Percentiles rank a stretch among this genome's conserved stretches.
These are phyloP conservation scores for Ophiostoma sp. DNA, from an alignment of 2,329 filamentous ascomycete genomes.

Conservation along the genomic window DNA sequence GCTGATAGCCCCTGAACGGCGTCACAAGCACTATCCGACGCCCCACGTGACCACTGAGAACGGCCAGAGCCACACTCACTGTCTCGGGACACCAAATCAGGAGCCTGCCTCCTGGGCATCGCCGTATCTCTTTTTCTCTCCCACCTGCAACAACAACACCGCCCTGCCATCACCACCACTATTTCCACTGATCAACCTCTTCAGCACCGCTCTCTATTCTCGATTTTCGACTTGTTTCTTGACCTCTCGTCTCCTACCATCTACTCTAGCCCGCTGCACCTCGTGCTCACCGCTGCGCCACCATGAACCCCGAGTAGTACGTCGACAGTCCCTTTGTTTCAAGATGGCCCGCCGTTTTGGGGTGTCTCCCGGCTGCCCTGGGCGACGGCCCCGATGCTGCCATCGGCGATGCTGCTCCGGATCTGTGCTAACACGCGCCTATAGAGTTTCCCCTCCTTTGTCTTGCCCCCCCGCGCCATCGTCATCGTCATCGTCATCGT, in stretches of 20 bases:
- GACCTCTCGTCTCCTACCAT: background rate
- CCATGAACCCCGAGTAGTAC: constrained; percentile 90
- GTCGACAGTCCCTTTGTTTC: constrained; percentile 27
- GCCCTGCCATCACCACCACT: constrained; percentile 11
- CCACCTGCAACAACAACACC: constrained; percentile 8
- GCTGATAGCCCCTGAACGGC: constrained; percentile 15
- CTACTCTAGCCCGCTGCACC: background rate
- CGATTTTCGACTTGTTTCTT: background rate
- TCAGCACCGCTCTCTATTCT: background rate
- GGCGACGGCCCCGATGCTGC: background rate
- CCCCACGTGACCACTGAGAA: constrained; percentile 12
- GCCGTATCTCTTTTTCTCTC: constrained; percentile 15
- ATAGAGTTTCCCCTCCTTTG: constrained; percentile 1
- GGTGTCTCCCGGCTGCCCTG: background rate
- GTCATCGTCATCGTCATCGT: background rate
- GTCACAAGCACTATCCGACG: background rate
- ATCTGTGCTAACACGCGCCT: background rate
- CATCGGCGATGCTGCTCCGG: background rate
- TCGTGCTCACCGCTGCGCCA: constrained; percentile 38
- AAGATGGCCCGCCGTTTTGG: background rate
- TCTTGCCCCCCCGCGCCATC: background rate
- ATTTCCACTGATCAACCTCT: background rate
- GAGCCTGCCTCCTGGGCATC: constrained; percentile 15
- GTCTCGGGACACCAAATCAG: constrained; percentile 16
- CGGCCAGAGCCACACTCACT: background rate